These are phyloP conservation scores for Haplographium delicatum DNA, from an alignment of 495 filamentous ascomycete species.

Conservation along the genomic window DNA sequence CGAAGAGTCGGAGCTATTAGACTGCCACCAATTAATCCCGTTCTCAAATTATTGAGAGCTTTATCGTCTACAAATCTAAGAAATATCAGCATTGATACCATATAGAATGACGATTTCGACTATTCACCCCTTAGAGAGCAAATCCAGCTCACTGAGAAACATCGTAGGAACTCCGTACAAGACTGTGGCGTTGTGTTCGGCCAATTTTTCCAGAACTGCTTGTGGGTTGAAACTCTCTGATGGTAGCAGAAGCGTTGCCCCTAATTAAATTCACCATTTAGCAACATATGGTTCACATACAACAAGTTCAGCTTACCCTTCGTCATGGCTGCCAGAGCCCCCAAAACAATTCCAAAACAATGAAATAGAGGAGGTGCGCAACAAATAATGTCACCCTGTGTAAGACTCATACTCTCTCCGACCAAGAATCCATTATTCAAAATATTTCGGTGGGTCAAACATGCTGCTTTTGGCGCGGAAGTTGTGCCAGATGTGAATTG, in stretches of 20 bases:
- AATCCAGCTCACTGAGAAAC: neutral
- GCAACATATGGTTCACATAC: too few relatives aligned
- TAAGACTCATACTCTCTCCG: slow-evolving; percentile 34
- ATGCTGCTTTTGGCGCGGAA: slow-evolving; percentile 63
- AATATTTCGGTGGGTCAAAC: slow-evolving; percentile 59
- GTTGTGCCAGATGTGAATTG: slow-evolving; percentile 69
- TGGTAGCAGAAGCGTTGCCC: slow-evolving; percentile 2
- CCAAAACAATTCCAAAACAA: slow-evolving; percentile 56
- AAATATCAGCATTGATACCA: neutral
- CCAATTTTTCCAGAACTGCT: neutral
- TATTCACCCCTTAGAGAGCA: neutral
- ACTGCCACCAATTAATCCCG: too few relatives aligned
- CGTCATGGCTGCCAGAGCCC: slow-evolving; percentile 51
- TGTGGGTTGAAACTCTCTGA: neutral
- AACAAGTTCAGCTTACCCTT: too few relatives aligned
- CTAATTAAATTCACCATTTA: too few relatives aligned
- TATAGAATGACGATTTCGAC: neutral
- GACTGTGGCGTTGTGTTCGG: neutral
- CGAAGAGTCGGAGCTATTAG: too few relatives aligned
- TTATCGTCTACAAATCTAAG: neutral
- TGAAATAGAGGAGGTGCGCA: slow-evolving; percentile 60
- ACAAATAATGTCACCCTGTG: slow-evolving; percentile 57
- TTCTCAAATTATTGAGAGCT: too few relatives aligned
- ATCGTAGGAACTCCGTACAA: neutral
- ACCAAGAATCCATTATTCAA: neutral